Conservation (phyloP, 441 rosid genomes). For the Populus hybrid region DNA sequence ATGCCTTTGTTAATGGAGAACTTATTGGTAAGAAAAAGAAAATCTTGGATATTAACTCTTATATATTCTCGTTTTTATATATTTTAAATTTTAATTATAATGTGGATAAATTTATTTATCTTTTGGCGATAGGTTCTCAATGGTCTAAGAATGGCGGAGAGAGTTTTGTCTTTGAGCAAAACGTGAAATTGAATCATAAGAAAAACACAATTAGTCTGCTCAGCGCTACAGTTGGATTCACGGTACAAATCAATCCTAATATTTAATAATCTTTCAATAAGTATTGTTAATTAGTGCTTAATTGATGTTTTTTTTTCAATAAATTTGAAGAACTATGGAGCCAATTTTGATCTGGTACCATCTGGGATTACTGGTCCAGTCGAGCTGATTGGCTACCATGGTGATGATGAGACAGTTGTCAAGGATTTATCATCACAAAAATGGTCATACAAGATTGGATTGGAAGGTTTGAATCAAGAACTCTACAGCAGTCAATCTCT, state of each 20-base stretch:
- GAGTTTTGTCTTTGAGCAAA: slow-evolving; percentile 33
- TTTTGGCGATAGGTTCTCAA: slow-evolving; percentile 36
- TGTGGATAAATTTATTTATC: not conserved
- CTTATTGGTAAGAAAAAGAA: slow-evolving; percentile 37
- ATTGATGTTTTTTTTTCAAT: not conserved
- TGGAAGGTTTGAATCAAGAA: slow-evolving; percentile 29
- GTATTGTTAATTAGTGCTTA: too few relatives aligned
- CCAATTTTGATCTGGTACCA: slow-evolving; percentile 37
- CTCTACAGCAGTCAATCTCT: slow-evolving; percentile 3
- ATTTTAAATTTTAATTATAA: not conserved
- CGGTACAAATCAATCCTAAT: slow-evolving; percentile 23
- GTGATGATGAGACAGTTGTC: slow-evolving; percentile 38
- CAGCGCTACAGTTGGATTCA: slow-evolving; percentile 59
- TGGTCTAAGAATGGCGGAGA: slow-evolving; percentile 28
- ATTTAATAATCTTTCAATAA: too few relatives aligned
- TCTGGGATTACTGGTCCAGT: slow-evolving; percentile 63
- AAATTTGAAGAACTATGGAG: slow-evolving; percentile 50
- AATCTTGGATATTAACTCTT: not conserved
- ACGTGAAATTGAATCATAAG: slow-evolving; percentile 38
- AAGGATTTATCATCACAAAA: slow-evolving; percentile 53
- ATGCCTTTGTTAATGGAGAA: slow-evolving; percentile 56
- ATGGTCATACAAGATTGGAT: slow-evolving; percentile 59
- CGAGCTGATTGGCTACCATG: slow-evolving; percentile 23
- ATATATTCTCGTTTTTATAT: not conserved
- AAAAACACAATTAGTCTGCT: slow-evolving; percentile 50